Base-by-base conservation (phyloP, 2,329 filamentous ascomycete genomes). In the Cladophialophora carrionii region DNA sequence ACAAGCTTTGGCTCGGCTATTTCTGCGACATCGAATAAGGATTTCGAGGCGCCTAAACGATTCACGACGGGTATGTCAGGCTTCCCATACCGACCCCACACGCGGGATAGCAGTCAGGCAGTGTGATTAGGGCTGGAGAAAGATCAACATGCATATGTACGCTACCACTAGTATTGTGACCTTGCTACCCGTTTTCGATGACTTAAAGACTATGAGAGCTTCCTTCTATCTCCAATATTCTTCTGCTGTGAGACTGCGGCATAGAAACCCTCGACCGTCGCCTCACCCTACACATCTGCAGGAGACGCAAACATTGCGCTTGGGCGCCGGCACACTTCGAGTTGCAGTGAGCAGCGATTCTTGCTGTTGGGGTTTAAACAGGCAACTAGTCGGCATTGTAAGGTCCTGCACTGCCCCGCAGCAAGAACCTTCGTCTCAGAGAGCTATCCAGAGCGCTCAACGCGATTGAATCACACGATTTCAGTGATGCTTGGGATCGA, bases 401-500 rank as follows among this genome's bases (percentile, higher is more conserved):
- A 20, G 37, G 37, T n/a, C 14, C 14, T 7, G 14, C 37, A 2
- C 14, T 20, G 37, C 37, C 5, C n/a, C 37, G 7, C 6, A 43
- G 14, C 37, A 20, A 43, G 37, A 43, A n/a, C 17, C 37, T 8
- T 6, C 14, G n/a, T 43, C 17, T 43, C 37, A n/a, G 8, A 17
- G n/a, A 43, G 17, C 2, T 20, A 5, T 43, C 17, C 17, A 17
- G 37, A 43, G 5, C 37, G 37, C 17, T 43, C 17, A 7, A 43
- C 5, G 37, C 37, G 37, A 43, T 43, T n/a, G 26, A 29, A 14
- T 34, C n/a, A 20, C 10, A 7, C 8, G n/a, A 17, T 34, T n/a
- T 8, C n/a, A 8, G 43, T 24, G 5, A 68, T 68, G 66, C 66
- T 68, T 29, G 66, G 66, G 6, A 66, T 68, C 49, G 61, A 66